A percentile compares a stretch with the other conserved stretches of the same genome.
These are phyloP conservation scores for Trapa bicornis DNA, from an alignment of 345 rosid genomes.

Conservation along the genomic window DNA sequence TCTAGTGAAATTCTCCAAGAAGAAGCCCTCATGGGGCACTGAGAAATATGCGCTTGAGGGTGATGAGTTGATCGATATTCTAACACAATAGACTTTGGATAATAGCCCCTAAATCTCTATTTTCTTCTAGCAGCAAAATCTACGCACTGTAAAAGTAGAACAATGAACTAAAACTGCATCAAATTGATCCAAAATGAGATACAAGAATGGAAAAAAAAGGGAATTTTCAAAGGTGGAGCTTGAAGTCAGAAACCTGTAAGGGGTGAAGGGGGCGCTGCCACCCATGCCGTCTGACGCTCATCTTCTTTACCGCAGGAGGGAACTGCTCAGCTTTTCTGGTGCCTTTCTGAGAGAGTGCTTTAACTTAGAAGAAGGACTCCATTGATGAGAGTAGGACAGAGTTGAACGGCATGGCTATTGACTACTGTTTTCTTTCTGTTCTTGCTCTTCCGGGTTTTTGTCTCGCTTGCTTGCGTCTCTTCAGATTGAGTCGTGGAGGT, in stretches of 20 bases:
- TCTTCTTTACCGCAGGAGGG: background rate
- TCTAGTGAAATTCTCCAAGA: background rate
- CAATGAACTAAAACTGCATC: background rate
- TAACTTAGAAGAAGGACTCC: background rate
- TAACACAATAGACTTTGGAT: background rate
- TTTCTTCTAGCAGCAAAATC: background rate
- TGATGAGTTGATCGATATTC: background rate
- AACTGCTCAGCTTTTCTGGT: background rate
- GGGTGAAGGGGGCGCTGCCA: conserved; percentile 92
- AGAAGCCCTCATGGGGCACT: background rate
- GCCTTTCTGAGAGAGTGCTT: background rate
- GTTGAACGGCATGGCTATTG: background rate
- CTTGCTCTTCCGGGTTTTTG: background rate
- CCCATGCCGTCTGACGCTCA: conserved; percentile 72
- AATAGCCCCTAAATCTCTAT: background rate
- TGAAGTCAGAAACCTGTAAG: conserved; percentile 39
- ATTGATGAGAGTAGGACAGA: background rate
- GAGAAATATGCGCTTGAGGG: background rate
- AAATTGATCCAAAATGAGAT: background rate
- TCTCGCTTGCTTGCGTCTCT: background rate
- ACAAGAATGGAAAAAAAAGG: background rate
- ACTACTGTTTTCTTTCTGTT: background rate
- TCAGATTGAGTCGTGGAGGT: background rate
- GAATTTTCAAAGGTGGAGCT: background rate
- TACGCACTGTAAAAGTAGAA: background rate